These are phyloP conservation scores for Saturnispora sekii DNA, from an alignment of 805 yeast genomes.

Conservation along the genomic window DNA sequence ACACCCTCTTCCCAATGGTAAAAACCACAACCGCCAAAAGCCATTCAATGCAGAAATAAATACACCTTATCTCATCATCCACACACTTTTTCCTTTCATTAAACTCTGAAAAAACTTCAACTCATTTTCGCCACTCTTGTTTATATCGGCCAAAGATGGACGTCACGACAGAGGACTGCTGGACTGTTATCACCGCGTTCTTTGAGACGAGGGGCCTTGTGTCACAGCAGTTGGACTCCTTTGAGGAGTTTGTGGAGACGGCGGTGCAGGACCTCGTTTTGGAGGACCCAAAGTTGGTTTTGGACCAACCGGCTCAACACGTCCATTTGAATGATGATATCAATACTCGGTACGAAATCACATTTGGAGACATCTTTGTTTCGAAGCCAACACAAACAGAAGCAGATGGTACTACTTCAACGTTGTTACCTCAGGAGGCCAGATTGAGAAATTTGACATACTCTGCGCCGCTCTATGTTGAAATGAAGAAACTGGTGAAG, in stretches of 20 bases:
- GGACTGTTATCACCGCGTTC: constrained; percentile 96
- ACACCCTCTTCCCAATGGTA: too few species aligned
- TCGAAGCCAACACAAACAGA: constrained; percentile 98
- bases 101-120: neutral
- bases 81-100: neutral
- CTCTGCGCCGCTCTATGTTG: constrained; percentile 92
- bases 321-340: constrained; percentile 82
- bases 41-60: too few species aligned
- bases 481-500: constrained; percentile 84
- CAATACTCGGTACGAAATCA: constrained; percentile 87
- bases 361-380: constrained; percentile 94
- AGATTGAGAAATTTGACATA: constrained; percentile 92
- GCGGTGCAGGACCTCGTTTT: constrained; percentile 94
- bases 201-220: constrained; percentile 95
- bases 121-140: constrained; percentile 4
- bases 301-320: constrained; percentile 98
- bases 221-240: constrained; percentile 95
- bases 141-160: constrained; percentile 3
- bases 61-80: neutral
- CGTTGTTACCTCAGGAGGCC: constrained; percentile 97
- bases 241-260: constrained; percentile 94
- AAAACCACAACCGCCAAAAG: too few species aligned
- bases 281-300: constrained; percentile 87
- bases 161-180: constrained; percentile 96
- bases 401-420: constrained; percentile 99